Percentiles rank a stretch among this genome's conserved stretches.
Conservation (phyloP, 345 rosid genomes). For the Dovyalis caffra region DNA sequence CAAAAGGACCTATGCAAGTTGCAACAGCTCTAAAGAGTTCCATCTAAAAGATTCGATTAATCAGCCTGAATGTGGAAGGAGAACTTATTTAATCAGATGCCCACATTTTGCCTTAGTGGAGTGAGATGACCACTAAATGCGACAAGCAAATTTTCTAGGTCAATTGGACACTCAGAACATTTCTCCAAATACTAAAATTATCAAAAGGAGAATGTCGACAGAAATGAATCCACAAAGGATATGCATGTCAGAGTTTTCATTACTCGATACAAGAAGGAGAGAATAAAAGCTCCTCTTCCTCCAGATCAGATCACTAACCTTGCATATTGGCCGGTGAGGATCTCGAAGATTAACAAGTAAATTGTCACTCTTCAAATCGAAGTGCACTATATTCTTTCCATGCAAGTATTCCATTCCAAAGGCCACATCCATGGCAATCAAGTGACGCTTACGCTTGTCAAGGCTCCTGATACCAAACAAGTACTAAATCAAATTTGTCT, state of each 20-base stretch:
- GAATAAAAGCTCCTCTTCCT: background rate
- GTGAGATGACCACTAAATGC: background rate
- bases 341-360: conserved; percentile 72
- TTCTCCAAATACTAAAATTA: background rate
- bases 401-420: conserved; percentile 79
- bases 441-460: conserved; percentile 56
- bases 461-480: conserved; percentile 38
- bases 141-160: background rate
- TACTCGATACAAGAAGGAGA: background rate
- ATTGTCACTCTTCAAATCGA: conserved; percentile 74
- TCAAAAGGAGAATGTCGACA: background rate
- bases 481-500: background rate
- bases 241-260: background rate
- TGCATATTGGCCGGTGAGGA: conserved; percentile 69
- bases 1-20: background rate
- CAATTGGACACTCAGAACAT: background rate
- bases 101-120: background rate
- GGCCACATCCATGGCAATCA: conserved; percentile 73
- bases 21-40: background rate
- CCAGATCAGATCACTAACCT: conserved; percentile 39
- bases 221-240: background rate
- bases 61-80: background rate
- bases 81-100: background rate
- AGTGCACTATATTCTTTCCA: conserved; percentile 66
- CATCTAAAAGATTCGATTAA: background rate